A percentile compares a stretch with the other conserved stretches of the same genome.
Conservation (phyloP, 148 eudicot species). For the Chenopodium berlandieri region DNA sequence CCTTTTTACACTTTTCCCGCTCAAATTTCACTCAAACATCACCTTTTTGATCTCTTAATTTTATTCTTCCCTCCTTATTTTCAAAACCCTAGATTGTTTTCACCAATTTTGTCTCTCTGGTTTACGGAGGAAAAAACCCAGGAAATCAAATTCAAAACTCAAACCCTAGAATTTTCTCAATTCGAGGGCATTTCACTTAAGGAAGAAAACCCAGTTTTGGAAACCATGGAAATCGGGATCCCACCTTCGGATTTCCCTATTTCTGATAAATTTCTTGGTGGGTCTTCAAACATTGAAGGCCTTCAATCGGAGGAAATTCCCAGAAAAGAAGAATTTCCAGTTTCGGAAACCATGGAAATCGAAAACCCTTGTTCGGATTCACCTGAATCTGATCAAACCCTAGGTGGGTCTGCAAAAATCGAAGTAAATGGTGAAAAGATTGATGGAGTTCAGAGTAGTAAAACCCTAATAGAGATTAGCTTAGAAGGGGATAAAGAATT, state of each 20-base stretch:
- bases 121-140: constrained; percentile 20
- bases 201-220: constrained; percentile 7
- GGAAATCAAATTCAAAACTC: constrained; percentile 5
- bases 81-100: too few relatives aligned
- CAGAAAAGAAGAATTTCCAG: neutral
- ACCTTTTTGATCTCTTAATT: neutral
- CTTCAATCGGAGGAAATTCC: constrained; percentile 11
- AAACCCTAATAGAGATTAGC: neutral
- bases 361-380: constrained; percentile 12
- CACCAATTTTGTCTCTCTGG: neutral
- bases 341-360: neutral
- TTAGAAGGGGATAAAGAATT: neutral
- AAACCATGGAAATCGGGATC: neutral
- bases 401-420: neutral
- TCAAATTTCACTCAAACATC: neutral
- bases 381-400: constrained; percentile 13
- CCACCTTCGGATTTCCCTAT: constrained; percentile 8
- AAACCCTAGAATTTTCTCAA: constrained; percentile 12
- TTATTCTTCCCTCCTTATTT: neutral
- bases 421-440: neutral
- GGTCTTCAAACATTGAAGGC: neutral
- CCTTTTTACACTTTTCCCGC: constrained; percentile 8
- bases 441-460: neutral
- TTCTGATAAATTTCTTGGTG: neutral
- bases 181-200: constrained; percentile 1